A percentile compares a stretch with the other conserved stretches of the same genome.
Conservation (phyloP, 1,284 basidiomycete genomes). For the Hymenochaete sp. region DNA sequence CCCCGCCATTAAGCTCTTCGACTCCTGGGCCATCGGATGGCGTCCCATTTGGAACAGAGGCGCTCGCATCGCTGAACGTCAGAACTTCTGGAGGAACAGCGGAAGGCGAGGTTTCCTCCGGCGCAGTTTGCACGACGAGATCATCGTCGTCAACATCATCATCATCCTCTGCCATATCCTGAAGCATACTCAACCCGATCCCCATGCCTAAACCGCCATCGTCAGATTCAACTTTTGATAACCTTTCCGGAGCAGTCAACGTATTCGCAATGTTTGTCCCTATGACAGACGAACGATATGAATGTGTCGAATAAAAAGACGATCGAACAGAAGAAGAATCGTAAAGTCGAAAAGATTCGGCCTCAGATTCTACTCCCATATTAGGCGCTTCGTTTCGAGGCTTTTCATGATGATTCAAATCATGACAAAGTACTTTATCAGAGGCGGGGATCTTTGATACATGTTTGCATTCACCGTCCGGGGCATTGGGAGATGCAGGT, state of each 20-base stretch:
- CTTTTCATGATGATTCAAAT: too few relatives aligned
- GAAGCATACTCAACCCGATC: constrained; percentile 59
- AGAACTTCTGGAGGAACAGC: too few relatives aligned
- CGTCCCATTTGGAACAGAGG: too few relatives aligned
- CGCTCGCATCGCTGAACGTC: too few relatives aligned
- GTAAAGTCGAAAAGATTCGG: constrained; percentile 10
- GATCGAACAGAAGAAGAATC: constrained; percentile 7
- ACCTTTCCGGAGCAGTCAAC: constrained; percentile 12
- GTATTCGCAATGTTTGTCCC: constrained; percentile 10
- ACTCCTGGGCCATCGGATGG: neutral
- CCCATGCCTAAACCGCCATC: constrained; percentile 56
- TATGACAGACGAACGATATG: constrained; percentile 20
- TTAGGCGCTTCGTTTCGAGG: too few relatives aligned
- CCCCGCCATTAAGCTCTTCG: neutral
- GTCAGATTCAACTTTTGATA: constrained; percentile 29
- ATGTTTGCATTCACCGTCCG: constrained; percentile 1
- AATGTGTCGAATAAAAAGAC: constrained; percentile 9
- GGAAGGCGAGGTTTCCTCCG: too few relatives aligned
- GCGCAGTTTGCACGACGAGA: constrained; percentile 4
- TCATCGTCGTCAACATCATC: constrained; percentile 26
- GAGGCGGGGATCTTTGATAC: neutral
- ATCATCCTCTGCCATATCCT: constrained; percentile 37
- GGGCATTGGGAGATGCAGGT: neutral
- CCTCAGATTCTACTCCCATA: too few relatives aligned
- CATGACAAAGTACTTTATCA: too few relatives aligned